Evolutionary conservation across 202 grass and related monocot species (phyloP).

Genomic region (Zoysia matrella): DNA sequence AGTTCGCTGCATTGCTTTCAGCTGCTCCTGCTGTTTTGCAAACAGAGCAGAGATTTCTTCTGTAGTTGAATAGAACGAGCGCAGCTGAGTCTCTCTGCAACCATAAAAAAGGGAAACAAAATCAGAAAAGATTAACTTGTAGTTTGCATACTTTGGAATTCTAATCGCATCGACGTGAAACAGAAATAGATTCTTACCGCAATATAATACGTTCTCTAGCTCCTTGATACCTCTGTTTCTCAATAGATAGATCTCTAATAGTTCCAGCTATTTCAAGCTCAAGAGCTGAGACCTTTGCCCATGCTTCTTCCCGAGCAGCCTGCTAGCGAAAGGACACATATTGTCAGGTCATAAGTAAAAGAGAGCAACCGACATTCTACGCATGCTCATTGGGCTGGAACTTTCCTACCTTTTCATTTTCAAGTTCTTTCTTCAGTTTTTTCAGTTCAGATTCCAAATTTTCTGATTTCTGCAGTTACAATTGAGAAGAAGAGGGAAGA

Average conservation of each 20-base stretch:
- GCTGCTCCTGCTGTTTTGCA: constrained; percentile 92
- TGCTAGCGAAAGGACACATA: constrained; percentile 71
- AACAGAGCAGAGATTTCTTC: constrained; percentile 93
- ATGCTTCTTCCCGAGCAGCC: constrained; percentile 93
- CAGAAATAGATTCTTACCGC: constrained; percentile 56
- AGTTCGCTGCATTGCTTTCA: constrained; percentile 98
- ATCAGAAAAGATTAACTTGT: constrained; percentile 17
- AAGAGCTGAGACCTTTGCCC: constrained; percentile 90
- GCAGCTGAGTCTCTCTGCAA: constrained; percentile 91
- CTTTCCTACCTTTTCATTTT: constrained; percentile 12
- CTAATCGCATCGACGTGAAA: constrained; percentile 13
- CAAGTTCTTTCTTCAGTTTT: no score
- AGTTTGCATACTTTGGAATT: constrained; percentile 36
- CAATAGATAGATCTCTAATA: constrained; percentile 85
- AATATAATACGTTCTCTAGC: constrained; percentile 93
- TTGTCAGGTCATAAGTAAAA: constrained; percentile 57
- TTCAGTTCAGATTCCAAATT: no score
- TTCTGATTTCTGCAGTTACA: no score
- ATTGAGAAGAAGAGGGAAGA: no score
- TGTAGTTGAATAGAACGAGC: constrained; percentile 94
- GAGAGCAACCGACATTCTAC: constrained; percentile 15
- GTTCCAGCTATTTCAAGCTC: constrained; percentile 95
- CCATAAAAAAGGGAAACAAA: constrained; percentile 24
- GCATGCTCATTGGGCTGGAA: constrained; percentile 29
- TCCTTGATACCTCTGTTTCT: constrained; percentile 96